Conservation (phyloP, 345 rosid genomes). For the Populus alba region DNA sequence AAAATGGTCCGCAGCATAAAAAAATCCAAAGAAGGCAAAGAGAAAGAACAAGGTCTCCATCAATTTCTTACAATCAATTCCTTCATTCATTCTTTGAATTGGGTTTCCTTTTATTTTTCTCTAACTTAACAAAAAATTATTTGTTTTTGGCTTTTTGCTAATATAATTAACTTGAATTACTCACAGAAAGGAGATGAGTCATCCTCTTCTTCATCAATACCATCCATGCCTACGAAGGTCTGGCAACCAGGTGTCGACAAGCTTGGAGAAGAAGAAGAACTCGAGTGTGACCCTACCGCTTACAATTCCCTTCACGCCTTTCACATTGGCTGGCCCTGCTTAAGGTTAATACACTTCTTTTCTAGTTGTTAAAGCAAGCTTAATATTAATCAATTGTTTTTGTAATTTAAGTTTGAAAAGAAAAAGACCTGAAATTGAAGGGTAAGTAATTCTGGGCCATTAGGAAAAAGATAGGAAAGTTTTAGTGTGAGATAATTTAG, state of each 20-base stretch:
- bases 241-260: conserved; percentile 99
- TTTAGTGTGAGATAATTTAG: background rate
- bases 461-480: background rate
- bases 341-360: conserved; percentile 50
- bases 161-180: background rate
- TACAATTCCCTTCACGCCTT: conserved; percentile 88
- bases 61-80: background rate
- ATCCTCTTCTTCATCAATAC: conserved; percentile 54
- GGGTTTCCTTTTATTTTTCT: background rate
- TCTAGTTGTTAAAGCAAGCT: background rate
- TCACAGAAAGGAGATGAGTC: conserved; percentile 54
- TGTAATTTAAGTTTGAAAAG: background rate
- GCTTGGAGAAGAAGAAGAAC: conserved; percentile 93
- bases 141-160: background rate
- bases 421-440: background rate
- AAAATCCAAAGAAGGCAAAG: conserved; percentile 73
- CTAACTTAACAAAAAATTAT: background rate
- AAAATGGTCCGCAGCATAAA: conserved; percentile 66
- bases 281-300: conserved; percentile 87
- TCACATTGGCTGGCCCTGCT: conserved; percentile 92
- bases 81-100: background rate
- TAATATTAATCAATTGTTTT: background rate
- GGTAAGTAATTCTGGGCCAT: background rate
- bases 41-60: conserved; percentile 65
- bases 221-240: conserved; percentile 65